Evolutionary conservation across 768 basidiomycete genomes (phyloP).

Genomic region (Tephrocybe sp.): DNA sequence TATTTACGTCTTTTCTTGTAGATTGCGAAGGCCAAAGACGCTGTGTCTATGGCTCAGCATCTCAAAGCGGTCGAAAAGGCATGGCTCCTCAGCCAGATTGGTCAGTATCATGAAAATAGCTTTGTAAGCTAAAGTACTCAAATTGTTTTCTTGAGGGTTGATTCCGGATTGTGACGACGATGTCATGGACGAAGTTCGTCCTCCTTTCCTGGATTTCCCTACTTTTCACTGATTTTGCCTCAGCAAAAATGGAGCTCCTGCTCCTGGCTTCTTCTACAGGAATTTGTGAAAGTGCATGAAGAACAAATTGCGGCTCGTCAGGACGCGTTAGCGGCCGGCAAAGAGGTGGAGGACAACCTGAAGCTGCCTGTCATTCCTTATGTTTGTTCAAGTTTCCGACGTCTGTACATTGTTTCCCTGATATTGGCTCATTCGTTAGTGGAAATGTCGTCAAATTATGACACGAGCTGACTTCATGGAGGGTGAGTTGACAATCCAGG

Average conservation of each 20-base stretch:
- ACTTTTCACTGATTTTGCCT: background rate
- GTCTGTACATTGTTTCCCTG: conserved; percentile 1
- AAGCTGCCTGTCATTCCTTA: conserved; percentile 66
- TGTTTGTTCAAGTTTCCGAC: conserved; percentile 30
- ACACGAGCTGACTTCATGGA: conserved; percentile 82
- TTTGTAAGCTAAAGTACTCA: background rate
- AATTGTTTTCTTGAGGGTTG: conserved; percentile 36
- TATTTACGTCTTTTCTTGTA: conserved; percentile 14
- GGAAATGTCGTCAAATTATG: conserved; percentile 79
- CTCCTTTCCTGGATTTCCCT: background rate
- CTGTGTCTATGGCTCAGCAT: conserved; percentile 60
- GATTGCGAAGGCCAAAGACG: conserved; percentile 61
- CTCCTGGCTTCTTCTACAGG: conserved; percentile 74
- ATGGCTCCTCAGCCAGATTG: conserved; percentile 79
- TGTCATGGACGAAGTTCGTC: conserved; percentile 81
- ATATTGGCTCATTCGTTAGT: conserved; percentile 30
- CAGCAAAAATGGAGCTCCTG: conserved; percentile 84
- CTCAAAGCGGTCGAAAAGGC: conserved; percentile 73
- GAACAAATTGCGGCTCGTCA: conserved; percentile 46
- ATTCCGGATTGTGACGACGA: conserved; percentile 85
- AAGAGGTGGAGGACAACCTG: conserved; percentile 37
- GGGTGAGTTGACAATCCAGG: conserved; percentile 39
- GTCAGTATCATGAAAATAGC: conserved; percentile 27
- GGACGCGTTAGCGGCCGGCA: conserved; percentile 37
- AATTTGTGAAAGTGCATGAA: conserved; percentile 64